Percentiles rank a stretch among this genome's conserved stretches.
phyloP scores from a whole-genome alignment of 2,329 filamentous ascomycete genomes.

The Aureobasidium pullulans region DNA sequence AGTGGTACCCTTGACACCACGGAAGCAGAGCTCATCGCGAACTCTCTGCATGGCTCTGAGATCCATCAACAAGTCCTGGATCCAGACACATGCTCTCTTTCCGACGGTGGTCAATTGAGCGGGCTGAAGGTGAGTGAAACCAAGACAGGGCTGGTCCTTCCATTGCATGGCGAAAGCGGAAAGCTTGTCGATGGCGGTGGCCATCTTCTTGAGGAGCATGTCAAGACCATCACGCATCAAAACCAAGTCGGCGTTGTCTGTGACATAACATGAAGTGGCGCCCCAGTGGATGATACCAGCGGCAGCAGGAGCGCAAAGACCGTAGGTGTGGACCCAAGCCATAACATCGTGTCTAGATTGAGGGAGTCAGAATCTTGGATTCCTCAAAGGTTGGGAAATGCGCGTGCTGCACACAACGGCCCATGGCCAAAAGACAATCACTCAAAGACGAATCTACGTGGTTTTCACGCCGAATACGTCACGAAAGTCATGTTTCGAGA shows the following conservation, averaged over 20 bases:
- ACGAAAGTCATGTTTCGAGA: neutral
- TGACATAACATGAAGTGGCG: conserved; percentile 57
- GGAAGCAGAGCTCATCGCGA: conserved; percentile 62
- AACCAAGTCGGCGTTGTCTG: conserved; percentile 72
- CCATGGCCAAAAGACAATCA: neutral
- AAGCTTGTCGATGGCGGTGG: conserved; percentile 70
- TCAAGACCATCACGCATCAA: conserved; percentile 68
- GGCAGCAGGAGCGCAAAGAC: conserved; percentile 63
- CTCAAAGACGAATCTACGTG: neutral
- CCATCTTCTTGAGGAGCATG: conserved; percentile 68
- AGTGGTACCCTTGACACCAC: conserved; percentile 66
- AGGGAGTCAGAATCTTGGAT: neutral
- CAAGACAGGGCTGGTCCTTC: conserved; percentile 65
- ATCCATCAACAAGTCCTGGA: conserved; percentile 69
- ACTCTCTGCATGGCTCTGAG: conserved; percentile 65
- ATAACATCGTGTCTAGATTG: conserved; percentile 39
- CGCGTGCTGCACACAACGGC: neutral
- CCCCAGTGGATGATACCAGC: conserved; percentile 78
- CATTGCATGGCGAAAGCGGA: conserved; percentile 63
- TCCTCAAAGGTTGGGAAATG: neutral
- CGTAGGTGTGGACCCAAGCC: conserved; percentile 56
- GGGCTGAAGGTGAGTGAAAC: conserved; percentile 67
- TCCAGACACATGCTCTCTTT: conserved; percentile 64
- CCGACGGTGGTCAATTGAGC: conserved; percentile 54
- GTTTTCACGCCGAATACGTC: neutral